Conservation (phyloP, 2,329 filamentous ascomycete species). For the Aphanoascus verrucosus region DNA sequence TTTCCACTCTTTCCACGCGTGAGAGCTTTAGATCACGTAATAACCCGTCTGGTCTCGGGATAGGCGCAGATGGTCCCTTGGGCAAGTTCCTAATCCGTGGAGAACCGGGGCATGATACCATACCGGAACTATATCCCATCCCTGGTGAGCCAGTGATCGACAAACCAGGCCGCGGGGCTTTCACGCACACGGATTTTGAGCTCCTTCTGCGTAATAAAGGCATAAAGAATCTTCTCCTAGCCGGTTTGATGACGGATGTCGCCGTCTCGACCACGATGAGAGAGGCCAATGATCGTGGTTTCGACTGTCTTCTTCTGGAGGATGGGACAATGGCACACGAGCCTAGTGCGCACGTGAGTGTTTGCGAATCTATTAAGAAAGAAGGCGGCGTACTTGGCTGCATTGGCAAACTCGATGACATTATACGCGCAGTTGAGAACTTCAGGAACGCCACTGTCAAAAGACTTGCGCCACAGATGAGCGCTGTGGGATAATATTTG, state of each 20-base stretch:
- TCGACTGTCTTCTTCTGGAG: constrained; percentile 43
- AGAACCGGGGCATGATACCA: constrained; percentile 47
- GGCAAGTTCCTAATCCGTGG: constrained; percentile 50
- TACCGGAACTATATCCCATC: constrained; percentile 43
- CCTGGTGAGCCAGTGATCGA: constrained; percentile 43
- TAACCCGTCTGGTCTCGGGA: constrained; percentile 42
- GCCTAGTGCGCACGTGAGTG: constrained; percentile 31
- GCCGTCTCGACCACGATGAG: constrained; percentile 47
- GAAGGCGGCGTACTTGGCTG: constrained; percentile 40
- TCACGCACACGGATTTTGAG: constrained; percentile 46
- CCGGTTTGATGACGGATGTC: constrained; percentile 47
- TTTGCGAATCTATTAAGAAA: constrained; percentile 37
- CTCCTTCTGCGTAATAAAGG: constrained; percentile 41
- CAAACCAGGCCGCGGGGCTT: constrained; percentile 46
- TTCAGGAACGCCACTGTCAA: constrained; percentile 34
- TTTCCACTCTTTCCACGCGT: constrained; percentile 47
- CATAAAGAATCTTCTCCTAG: constrained; percentile 43
- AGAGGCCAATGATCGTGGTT: constrained; percentile 47
- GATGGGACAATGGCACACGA: constrained; percentile 40
- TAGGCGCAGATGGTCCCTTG: constrained; percentile 44
- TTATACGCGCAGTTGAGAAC: constrained; percentile 34
- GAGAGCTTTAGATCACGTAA: constrained; percentile 45
- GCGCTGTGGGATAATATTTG: constrained; percentile 13
- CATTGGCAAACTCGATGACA: constrained; percentile 30
- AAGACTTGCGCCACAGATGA: constrained; percentile 35